Base-by-base conservation (phyloP, 1,284 basidiomycete genomes). In the Ceratobasidium sp. region DNA sequence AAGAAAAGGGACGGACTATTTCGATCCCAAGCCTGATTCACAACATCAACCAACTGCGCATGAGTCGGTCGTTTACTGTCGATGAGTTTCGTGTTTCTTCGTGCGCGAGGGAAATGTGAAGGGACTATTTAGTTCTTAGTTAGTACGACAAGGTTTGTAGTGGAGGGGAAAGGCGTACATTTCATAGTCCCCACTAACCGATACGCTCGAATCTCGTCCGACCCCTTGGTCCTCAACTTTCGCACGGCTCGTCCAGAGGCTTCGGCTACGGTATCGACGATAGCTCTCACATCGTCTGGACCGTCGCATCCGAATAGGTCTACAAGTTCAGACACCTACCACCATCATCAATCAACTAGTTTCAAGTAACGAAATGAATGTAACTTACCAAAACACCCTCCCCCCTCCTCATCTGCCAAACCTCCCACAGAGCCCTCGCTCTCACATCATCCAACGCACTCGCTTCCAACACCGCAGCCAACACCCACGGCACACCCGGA, bases 361-460 rank as follows among this genome's bases (percentile, higher is more conserved):
- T n/a, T n/a, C 12, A 44, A 54, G 6, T 17, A 3, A 38, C 12
- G 17, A 40, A 26, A 17, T 42, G 9, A 17, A 48, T 20, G 13
- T 5, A 38, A 62, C 26, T 3, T 26, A 75, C 71, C 23, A 59
- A 17, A 6, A 75, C 48, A 56, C 65, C 71, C 20, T 28, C 71
- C 2, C 71, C 71, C 3, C 61, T 64, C 28, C 71, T 33, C 44
- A 75, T 65, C 56, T 75, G 71, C 71, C 71, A 75, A 38, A 75
- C 56, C 61, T 75, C 71, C 71, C 71, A 75, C 26, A 75, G 15
- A 20, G 71, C 71, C 33, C 71, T 50, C 44, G 71, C 71, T 38
- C 71, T 64, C 15, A 75, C 20, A 52, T 75, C 71, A 65, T 75
- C 71, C 71, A 75, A 65, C 61, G 71, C 71, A 20, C 71, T 75